phyloP scores from a whole-genome alignment of 768 basidiomycete genomes.

The Mrakia gelida region DNA sequence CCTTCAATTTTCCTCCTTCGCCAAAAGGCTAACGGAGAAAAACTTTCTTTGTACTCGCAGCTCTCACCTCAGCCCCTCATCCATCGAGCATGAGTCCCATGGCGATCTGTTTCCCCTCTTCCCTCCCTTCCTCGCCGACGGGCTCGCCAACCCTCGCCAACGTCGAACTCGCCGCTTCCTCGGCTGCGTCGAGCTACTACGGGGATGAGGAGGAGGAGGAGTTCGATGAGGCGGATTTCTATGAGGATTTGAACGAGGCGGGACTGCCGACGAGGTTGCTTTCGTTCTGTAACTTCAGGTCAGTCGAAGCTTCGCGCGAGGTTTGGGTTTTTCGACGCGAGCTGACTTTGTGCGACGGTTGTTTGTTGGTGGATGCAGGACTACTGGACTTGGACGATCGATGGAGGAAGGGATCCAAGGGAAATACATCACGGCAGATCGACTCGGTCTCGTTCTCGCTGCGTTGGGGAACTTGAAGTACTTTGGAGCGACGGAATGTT shows the following conservation, averaged over 20 bases:
- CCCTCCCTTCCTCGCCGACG: conserved; percentile 17
- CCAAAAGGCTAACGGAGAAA: neutral
- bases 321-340: neutral
- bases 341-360: neutral
- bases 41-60: conserved; percentile 7
- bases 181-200: conserved; percentile 9
- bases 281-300: conserved; percentile 84
- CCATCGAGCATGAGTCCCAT: conserved; percentile 31
- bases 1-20: neutral
- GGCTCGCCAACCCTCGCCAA: conserved; percentile 15
- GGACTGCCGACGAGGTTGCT: conserved; percentile 71
- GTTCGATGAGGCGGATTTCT: conserved; percentile 41
- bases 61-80: conserved; percentile 30
- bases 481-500: conserved; percentile 90
- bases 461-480: conserved; percentile 71
- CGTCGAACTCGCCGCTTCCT: neutral
- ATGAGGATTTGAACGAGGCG: conserved; percentile 67
- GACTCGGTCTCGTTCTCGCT: conserved; percentile 52
- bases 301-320: neutral
- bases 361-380: too few relatives aligned
- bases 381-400: conserved; percentile 90
- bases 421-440: conserved; percentile 87
- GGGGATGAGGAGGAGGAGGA: conserved; percentile 19
- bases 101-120: conserved; percentile 33
- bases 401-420: conserved; percentile 82